Conservation (phyloP, 1,139 yeast species). For the Yarrowia galli region DNA sequence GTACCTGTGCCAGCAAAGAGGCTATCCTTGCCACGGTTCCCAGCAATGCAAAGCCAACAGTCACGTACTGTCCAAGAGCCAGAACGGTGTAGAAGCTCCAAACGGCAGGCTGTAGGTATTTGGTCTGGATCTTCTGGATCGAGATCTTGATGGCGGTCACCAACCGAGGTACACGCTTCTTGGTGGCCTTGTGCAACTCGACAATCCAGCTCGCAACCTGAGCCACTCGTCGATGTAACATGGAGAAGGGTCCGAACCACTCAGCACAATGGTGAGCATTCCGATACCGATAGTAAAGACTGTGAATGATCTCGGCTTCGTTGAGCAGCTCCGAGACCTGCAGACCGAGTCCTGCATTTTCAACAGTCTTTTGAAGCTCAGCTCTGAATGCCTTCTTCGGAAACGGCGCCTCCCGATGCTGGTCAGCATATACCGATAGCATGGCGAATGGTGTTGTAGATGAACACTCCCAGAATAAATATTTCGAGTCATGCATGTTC, state of each 20-base stretch:
- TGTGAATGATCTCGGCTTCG: constrained; percentile 66
- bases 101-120: constrained; percentile 60
- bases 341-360: constrained; percentile 4
- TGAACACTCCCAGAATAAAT: neutral
- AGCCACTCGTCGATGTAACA: constrained; percentile 61
- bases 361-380: constrained; percentile 9
- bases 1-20: constrained; percentile 48
- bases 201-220: constrained; percentile 38
- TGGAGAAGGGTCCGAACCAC: constrained; percentile 79
- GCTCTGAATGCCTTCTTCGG: constrained; percentile 1
- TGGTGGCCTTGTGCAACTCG: constrained; percentile 40
- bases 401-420: constrained; percentile 15
- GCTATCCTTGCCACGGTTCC: constrained; percentile 63
- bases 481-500: constrained; percentile 1
- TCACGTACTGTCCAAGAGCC: constrained; percentile 78
- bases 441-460: neutral
- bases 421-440: constrained; percentile 19
- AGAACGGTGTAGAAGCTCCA: constrained; percentile 71
- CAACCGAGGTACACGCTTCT: constrained; percentile 8
- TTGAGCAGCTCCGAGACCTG: constrained; percentile 44
- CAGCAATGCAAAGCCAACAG: constrained; percentile 73
- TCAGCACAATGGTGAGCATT: constrained; percentile 77
- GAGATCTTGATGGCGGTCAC: constrained; percentile 45
- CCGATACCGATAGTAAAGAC: constrained; percentile 71
- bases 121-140: constrained; percentile 53